A percentile compares a stretch with the other conserved stretches of the same genome.
phyloP scores from a whole-genome alignment of 495 filamentous ascomycete genomes.

The Cercophora samala region DNA sequence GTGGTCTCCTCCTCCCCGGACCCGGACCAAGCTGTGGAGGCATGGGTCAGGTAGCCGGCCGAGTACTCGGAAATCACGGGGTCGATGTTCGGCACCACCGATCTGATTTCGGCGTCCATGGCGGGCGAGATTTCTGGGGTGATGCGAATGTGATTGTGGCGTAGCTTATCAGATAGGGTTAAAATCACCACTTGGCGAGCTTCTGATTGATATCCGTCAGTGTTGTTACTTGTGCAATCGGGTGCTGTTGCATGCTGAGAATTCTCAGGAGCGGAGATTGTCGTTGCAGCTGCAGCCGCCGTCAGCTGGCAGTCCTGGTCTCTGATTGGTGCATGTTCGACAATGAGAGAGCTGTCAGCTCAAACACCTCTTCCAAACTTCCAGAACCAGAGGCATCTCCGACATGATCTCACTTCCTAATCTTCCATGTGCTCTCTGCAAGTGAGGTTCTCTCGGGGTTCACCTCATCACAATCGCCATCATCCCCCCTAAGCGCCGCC shows the following conservation, averaged over 20 bases:
- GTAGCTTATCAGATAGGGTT: background rate
- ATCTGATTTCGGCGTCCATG: constrained; percentile 91
- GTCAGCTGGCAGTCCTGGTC: constrained; percentile 4
- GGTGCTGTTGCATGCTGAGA: background rate
- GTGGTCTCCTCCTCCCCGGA: constrained; percentile 68
- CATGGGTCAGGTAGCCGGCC: constrained; percentile 89
- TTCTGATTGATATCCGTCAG: background rate
- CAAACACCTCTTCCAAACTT: background rate
- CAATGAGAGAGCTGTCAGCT: background rate
- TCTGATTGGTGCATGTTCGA: background rate
- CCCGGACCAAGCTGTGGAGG: constrained; percentile 75
- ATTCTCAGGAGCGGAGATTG: constrained; percentile 9
- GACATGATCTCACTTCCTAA: background rate
- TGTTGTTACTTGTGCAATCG: background rate
- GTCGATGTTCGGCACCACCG: constrained; percentile 84
- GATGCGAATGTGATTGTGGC: constrained; percentile 3
- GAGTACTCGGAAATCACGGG: constrained; percentile 89
- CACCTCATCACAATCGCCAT: background rate
- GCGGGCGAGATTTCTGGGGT: constrained; percentile 14
- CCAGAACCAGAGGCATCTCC: background rate
- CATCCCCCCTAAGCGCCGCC: background rate
- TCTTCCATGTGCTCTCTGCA: background rate
- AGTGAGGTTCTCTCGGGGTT: background rate
- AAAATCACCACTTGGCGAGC: constrained; percentile 19
- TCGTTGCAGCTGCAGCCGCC: background rate